phyloP scores from a whole-genome alignment of 2,329 filamentous ascomycete species.

The Hymenoscyphus occultus region DNA sequence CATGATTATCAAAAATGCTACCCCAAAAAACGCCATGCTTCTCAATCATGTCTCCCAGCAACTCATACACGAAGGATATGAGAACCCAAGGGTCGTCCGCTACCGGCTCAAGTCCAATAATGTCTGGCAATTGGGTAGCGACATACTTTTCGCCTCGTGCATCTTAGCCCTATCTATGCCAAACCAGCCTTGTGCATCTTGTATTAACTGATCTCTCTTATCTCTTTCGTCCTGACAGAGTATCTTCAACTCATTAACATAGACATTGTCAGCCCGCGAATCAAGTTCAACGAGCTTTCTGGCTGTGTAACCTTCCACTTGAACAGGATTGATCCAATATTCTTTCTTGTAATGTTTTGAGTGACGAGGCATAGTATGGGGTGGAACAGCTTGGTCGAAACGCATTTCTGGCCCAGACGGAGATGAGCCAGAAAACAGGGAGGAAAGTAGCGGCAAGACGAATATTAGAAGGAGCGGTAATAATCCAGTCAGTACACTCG shows the following conservation, averaged over 20 bases:
- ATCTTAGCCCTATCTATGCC: constrained; percentile 62
- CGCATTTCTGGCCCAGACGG: constrained; percentile 66
- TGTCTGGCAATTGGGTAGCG: constrained; percentile 57
- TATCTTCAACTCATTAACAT: constrained; percentile 62
- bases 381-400: constrained; percentile 68
- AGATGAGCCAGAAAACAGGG: constrained; percentile 61
- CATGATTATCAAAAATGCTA: constrained; percentile 6
- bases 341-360: constrained; percentile 70
- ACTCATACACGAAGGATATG: constrained; percentile 20
- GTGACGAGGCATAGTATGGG: constrained; percentile 70
- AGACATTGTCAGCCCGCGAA: constrained; percentile 69
- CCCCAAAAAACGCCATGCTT: constrained; percentile 31
- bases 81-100: background rate
- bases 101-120: constrained; percentile 44
- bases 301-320: constrained; percentile 67
- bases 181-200: constrained; percentile 70
- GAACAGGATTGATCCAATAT: constrained; percentile 81
- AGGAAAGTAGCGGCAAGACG: constrained; percentile 77
- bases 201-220: constrained; percentile 51
- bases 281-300: constrained; percentile 74
- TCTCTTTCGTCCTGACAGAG: constrained; percentile 74
- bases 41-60: constrained; percentile 14
- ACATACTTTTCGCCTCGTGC: constrained; percentile 47
- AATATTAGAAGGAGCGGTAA: constrained; percentile 89
- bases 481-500: constrained; percentile 63